A percentile compares a stretch with the other conserved stretches of the same genome.
Conservation (phyloP, 768 basidiomycete genomes). For the Mrakia blollopis region DNA sequence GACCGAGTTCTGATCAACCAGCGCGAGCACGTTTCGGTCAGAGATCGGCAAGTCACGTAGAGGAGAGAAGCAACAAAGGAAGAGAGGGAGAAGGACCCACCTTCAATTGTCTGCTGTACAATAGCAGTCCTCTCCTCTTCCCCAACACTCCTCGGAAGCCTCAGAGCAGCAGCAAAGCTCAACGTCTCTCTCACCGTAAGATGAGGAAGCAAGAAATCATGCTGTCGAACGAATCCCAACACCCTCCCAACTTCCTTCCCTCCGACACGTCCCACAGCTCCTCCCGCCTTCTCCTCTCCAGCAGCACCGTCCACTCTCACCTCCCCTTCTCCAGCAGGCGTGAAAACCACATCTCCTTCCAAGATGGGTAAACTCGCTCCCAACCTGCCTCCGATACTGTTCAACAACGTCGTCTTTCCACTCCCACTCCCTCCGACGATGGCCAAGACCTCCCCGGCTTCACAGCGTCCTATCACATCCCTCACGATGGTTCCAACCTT, state of each 20-base stretch:
- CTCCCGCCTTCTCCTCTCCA: slow-evolving; percentile 20
- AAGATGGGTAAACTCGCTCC: slow-evolving; percentile 40
- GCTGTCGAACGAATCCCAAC: slow-evolving; percentile 49
- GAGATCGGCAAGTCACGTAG: neutral
- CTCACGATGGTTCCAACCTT: slow-evolving; percentile 38
- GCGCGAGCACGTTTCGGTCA: neutral
- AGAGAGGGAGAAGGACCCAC: slow-evolving; percentile 6
- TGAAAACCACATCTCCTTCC: slow-evolving; percentile 36
- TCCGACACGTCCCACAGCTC: slow-evolving; percentile 21
- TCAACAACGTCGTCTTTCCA: slow-evolving; percentile 46
- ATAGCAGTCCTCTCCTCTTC: slow-evolving; percentile 41
- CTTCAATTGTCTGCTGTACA: slow-evolving; percentile 48
- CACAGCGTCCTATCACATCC: slow-evolving; percentile 40
- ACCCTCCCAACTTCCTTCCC: slow-evolving; percentile 38
- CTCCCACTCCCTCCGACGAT: slow-evolving; percentile 33
- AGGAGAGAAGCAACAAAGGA: neutral
- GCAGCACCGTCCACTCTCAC: slow-evolving; percentile 18
- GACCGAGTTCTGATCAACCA: slow-evolving; percentile 46
- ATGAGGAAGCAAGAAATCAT: slow-evolving; percentile 48
- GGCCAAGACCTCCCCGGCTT: slow-evolving; percentile 46
- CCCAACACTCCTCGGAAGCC: slow-evolving; percentile 50
- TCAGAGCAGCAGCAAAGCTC: slow-evolving; percentile 45
- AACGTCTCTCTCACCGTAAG: slow-evolving; percentile 50
- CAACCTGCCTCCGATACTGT: slow-evolving; percentile 42
- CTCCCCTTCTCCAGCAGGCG: slow-evolving; percentile 26